A percentile compares a stretch with the other conserved stretches of the same genome.
Conservation (phyloP, 2,329 filamentous ascomycete genomes). For the Emmonsiellopsis sp. region DNA sequence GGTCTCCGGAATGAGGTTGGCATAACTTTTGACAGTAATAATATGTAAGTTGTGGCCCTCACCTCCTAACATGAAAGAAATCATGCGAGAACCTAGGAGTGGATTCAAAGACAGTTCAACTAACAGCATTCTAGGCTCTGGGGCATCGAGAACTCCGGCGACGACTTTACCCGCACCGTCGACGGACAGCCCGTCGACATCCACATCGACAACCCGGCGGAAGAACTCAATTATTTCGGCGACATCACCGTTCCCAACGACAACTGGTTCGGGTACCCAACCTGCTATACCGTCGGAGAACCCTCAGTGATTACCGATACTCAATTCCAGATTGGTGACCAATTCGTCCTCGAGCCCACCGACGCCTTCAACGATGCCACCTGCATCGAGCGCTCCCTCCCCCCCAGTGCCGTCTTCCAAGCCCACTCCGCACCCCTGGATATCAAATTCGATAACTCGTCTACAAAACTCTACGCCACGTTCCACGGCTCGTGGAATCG, state of each 20-base stretch:
- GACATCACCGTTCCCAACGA: constrained; percentile 5
- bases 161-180: constrained; percentile 24
- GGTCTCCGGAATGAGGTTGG: constrained; percentile 66
- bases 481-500: constrained; percentile 65
- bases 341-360: constrained; percentile 39
- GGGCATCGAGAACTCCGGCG: constrained; percentile 61
- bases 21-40: constrained; percentile 48
- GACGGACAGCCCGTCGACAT: constrained; percentile 46
- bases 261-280: constrained; percentile 61
- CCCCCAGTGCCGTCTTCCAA: constrained; percentile 49
- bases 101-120: not conserved
- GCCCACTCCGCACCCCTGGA: constrained; percentile 66
- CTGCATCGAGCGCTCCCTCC: constrained; percentile 32
- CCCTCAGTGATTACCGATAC: constrained; percentile 41
- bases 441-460: constrained; percentile 56
- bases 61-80: not conserved
- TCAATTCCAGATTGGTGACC: constrained; percentile 36
- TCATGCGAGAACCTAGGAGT: no score
- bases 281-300: constrained; percentile 60
- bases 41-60: constrained; percentile 1
- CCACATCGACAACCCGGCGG: constrained; percentile 60
- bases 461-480: constrained; percentile 52
- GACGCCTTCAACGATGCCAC: constrained; percentile 40
- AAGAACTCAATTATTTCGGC: constrained; percentile 59
- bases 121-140: constrained; percentile 38